These are phyloP conservation scores for Pseudocercospora musae DNA, from an alignment of 2,329 filamentous ascomycete species.

Conservation along the genomic window DNA sequence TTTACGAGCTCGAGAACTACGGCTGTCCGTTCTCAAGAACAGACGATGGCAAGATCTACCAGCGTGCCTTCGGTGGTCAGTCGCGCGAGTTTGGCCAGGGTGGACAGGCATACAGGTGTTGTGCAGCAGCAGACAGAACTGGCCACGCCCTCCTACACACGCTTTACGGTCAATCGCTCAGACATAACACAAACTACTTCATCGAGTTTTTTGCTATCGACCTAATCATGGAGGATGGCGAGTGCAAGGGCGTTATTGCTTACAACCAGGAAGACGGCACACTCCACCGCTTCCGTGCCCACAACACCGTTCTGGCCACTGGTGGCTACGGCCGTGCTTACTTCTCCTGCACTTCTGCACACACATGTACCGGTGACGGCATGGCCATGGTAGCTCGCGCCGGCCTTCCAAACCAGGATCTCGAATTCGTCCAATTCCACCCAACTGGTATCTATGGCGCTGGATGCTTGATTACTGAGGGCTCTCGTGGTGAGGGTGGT, in stretches of 20 bases:
- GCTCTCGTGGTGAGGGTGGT: conserved; percentile 94
- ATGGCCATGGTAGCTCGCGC: conserved; percentile 99
- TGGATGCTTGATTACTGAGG: conserved; percentile 96
- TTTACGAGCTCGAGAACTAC: conserved; percentile 95
- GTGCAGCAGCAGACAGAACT: conserved; percentile 92
- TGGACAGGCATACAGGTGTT: conserved; percentile 96
- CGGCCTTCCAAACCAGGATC: conserved; percentile 96
- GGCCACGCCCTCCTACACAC: conserved; percentile 97
- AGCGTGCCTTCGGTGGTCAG: conserved; percentile 97
- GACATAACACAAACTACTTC: conserved; percentile 99
- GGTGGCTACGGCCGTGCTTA: conserved; percentile 97
- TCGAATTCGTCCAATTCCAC: conserved; percentile 99
- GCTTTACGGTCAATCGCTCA: conserved; percentile 92
- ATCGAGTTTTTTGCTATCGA: conserved; percentile 98
- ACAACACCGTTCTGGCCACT: conserved; percentile 95
- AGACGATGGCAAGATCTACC: conserved; percentile 95
- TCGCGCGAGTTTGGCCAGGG: conserved; percentile 94
- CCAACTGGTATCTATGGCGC: conserved; percentile 98
- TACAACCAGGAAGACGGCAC: conserved; percentile 99
- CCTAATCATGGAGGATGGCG: conserved; percentile 94
- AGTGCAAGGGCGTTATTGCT: conserved; percentile 92
- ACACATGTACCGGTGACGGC: conserved; percentile 97
- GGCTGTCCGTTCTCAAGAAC: conserved; percentile 96
- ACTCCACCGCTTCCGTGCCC: conserved; percentile 91
- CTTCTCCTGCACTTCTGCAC: conserved; percentile 96